A percentile compares a stretch with the other conserved stretches of the same genome.
phyloP scores from a whole-genome alignment of 1,284 basidiomycete genomes.

The Marasmius fiardii region DNA sequence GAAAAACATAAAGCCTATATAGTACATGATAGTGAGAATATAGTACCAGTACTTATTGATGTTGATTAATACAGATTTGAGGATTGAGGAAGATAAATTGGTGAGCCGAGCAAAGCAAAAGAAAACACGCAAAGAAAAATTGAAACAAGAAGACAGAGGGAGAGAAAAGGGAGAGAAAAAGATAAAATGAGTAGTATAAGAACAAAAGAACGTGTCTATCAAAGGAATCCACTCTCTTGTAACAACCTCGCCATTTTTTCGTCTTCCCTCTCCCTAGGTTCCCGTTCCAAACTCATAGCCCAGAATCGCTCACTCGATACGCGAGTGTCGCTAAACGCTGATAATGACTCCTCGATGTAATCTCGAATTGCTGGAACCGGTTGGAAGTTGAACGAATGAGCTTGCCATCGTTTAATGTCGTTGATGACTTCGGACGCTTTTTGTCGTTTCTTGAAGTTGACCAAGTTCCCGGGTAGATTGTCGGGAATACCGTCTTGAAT shows the following conservation, averaged over 20 bases:
- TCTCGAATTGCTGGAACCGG: conserved; percentile 65
- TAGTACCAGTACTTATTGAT: conserved; percentile 8
- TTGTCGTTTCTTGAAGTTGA: conserved; percentile 96
- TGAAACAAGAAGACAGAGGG: not conserved
- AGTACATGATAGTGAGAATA: conserved; percentile 1
- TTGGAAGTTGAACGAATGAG: conserved; percentile 84
- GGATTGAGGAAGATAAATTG: not conserved
- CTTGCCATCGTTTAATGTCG: conserved; percentile 96
- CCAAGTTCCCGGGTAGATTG: conserved; percentile 72
- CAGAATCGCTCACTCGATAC: conserved; percentile 76
- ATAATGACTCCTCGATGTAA: conserved; percentile 79
- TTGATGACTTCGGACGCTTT: conserved; percentile 93
- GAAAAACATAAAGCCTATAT: not conserved
- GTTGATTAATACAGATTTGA: conserved; percentile 6
- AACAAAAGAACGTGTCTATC: conserved; percentile 22
- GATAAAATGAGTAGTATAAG: not conserved
- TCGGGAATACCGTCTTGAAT: conserved; percentile 99
- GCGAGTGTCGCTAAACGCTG: conserved; percentile 59
- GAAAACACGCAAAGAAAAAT: not conserved
- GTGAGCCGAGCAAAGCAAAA: conserved; percentile 5
- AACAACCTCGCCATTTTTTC: conserved; percentile 89
- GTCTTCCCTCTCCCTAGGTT: conserved; percentile 92
- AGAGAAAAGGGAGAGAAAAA: not conserved
- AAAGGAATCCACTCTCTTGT: conserved; percentile 85
- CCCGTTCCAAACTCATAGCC: conserved; percentile 80